These are phyloP conservation scores for Spongiforma sp. DNA, from an alignment of 1,284 basidiomycete species.

Conservation along the genomic window DNA sequence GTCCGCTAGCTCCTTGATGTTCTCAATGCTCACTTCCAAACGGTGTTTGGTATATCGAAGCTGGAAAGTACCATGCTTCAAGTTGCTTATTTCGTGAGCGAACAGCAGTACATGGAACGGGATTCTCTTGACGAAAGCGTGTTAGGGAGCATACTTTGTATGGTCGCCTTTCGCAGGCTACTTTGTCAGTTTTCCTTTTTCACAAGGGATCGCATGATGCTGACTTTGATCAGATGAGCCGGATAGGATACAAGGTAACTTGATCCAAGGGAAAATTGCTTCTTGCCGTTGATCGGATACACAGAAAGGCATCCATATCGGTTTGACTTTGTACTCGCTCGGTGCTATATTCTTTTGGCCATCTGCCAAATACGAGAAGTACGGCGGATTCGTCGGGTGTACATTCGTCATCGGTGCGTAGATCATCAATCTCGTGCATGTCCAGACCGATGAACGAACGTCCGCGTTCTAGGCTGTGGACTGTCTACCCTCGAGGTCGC, in stretches of 20 bases:
- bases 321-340: slow-evolving; percentile 72
- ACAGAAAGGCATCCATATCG: slow-evolving; percentile 70
- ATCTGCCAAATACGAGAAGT: slow-evolving; percentile 67
- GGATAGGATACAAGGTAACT: slow-evolving; percentile 62
- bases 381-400: slow-evolving; percentile 77
- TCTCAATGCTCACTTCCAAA: slow-evolving; percentile 83
- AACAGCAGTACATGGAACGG: background rate
- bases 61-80: slow-evolving; percentile 86
- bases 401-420: slow-evolving; percentile 67
- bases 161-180: slow-evolving; percentile 63
- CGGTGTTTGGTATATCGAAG: slow-evolving; percentile 72
- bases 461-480: slow-evolving; percentile 59
- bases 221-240: slow-evolving; percentile 53
- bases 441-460: background rate
- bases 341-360: slow-evolving; percentile 86
- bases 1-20: slow-evolving; percentile 76
- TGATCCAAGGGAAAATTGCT: background rate
- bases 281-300: slow-evolving; percentile 8
- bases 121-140: slow-evolving; percentile 2
- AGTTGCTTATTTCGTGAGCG: slow-evolving; percentile 77
- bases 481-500: slow-evolving; percentile 72
- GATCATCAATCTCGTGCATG: background rate
- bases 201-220: background rate
- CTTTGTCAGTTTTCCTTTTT: slow-evolving; percentile 45
- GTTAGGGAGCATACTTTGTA: slow-evolving; percentile 69